These are phyloP conservation scores for Musa balbisiana DNA, from an alignment of 202 grass and related monocot genomes.

Conservation along the genomic window DNA sequence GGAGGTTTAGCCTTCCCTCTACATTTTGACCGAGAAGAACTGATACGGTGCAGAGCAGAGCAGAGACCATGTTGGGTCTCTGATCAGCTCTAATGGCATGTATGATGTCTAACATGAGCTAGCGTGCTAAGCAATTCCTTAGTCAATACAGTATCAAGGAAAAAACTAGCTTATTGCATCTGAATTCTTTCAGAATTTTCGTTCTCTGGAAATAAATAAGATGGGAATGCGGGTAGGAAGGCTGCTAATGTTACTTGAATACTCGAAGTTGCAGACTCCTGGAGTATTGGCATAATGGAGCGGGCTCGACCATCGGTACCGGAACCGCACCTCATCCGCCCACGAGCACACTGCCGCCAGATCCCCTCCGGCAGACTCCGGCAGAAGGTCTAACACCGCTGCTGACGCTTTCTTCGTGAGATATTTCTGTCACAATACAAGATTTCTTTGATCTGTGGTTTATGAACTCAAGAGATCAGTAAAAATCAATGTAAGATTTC, in stretches of 20 bases:
- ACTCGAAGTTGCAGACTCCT: constrained; percentile 51
- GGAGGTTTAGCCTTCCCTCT: too few relatives aligned
- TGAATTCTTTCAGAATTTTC: too few relatives aligned
- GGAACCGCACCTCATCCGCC: constrained; percentile 53
- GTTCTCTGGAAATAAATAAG: not conserved
- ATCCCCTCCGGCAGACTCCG: constrained; percentile 34
- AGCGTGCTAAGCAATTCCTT: too few relatives aligned
- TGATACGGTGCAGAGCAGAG: not conserved
- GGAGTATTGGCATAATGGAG: constrained; percentile 70
- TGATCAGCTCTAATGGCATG: too few relatives aligned
- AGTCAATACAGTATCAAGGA: too few relatives aligned
- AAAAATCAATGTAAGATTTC: too few relatives aligned
- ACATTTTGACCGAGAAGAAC: not conserved
- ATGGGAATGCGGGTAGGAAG: not conserved
- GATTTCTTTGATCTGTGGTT: too few relatives aligned
- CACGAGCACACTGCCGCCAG: constrained; percentile 61
- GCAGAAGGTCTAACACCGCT: constrained; percentile 48
- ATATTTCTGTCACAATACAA: constrained; percentile 23
- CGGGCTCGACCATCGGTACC: constrained; percentile 50
- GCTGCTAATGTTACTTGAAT: constrained; percentile 36
- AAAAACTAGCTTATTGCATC: too few relatives aligned
- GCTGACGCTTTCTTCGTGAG: constrained; percentile 28
- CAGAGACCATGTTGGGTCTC: too few relatives aligned
- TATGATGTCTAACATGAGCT: too few relatives aligned
- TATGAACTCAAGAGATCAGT: too few relatives aligned